phyloP scores from a whole-genome alignment of 73 alveolate species.

The Blepharisma stoltei region DNA sequence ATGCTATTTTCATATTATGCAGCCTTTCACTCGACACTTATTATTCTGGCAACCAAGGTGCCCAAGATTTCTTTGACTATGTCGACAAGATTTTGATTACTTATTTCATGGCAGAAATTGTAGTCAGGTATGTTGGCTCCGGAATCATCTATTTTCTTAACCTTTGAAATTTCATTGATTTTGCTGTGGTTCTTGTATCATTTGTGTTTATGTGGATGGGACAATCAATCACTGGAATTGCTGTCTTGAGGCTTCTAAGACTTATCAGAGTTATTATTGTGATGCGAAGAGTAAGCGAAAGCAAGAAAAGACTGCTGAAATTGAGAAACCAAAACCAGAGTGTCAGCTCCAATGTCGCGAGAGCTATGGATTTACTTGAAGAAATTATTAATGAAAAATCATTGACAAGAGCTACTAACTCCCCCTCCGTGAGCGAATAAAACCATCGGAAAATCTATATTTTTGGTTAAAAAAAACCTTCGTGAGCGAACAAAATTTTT shows the following conservation, averaged over 20 bases:
- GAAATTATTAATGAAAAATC: slow-evolving; percentile 14
- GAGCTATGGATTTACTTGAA: slow-evolving; percentile 25
- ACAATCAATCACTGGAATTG: slow-evolving; percentile 39
- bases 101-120: slow-evolving; percentile 53
- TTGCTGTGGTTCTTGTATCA: slow-evolving; percentile 47
- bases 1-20: slow-evolving; percentile 25
- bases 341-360: slow-evolving; percentile 17
- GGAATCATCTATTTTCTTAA: slow-evolving; percentile 49
- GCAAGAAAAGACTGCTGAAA: slow-evolving; percentile 27
- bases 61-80: slow-evolving; percentile 33
- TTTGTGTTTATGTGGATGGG: slow-evolving; percentile 42
- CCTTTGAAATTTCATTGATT: slow-evolving; percentile 46
- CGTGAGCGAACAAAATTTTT: too few species aligned
- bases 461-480: too few species aligned
- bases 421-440: too few species aligned
- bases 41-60: background rate
- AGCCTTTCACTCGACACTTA: slow-evolving; percentile 10
- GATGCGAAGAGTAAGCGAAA: slow-evolving; percentile 62
- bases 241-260: slow-evolving; percentile 53
- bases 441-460: too few species aligned
- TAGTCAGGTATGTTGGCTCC: slow-evolving; percentile 40
- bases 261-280: slow-evolving; percentile 62
- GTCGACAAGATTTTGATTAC: slow-evolving; percentile 40
- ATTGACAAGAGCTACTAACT: slow-evolving; percentile 7
- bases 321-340: slow-evolving; percentile 47